Base-by-base conservation (phyloP, 1,284 basidiomycete genomes). In the Ceratobasidium sp. region DNA sequence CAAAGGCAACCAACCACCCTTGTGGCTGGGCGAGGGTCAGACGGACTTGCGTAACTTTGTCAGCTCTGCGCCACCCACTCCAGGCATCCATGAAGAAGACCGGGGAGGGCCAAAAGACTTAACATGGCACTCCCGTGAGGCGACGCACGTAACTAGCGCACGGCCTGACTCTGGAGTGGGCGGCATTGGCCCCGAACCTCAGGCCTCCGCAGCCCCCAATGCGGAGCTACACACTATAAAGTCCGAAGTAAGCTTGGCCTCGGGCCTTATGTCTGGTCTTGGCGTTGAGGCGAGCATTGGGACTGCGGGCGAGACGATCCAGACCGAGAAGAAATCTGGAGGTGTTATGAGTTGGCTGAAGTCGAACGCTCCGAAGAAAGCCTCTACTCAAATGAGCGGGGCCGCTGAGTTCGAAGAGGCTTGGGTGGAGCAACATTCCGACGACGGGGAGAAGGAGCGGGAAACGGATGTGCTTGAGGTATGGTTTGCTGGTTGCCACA, bases 401-500 rank as follows among this genome's bases (percentile, higher is more conserved):
- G 64, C 62, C 15, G 66, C 31, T 15, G 31, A 62, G 19, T 73
- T 69, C 27, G 59, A 57, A 36, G 74, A 53, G 36, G 59, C 50
- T 48, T 44, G 45, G 41, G 60, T 59, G 24, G 60, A 64, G 47
- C 48, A 59, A 31, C 22, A 53, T 17, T 47, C 57, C 5, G 74
- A 69, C 22, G 31, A 44, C 22, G 47, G 45, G 19, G 36, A n/a
- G 33, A 59, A 29, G n/a, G 57, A 56, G 48, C 54, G 41, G 22
- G 57, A 60, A n/a, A 78, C 77, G 6, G 76, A 78, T 53, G 72
- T 78, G 0, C 66, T 74, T 24, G 77, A 78, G 41, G 77, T 78
- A 14, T 78, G 77, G 77, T 78, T 76, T 59, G 76, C 72, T 51
- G 69, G 69, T 14, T 73, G 69, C 24, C 69, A 73, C 53, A 71